Evolutionary conservation across 2,329 filamentous ascomycete genomes (phyloP), one percentile per base, ranked within the genome.

Genomic region (Trichoderma sp.): DNA sequence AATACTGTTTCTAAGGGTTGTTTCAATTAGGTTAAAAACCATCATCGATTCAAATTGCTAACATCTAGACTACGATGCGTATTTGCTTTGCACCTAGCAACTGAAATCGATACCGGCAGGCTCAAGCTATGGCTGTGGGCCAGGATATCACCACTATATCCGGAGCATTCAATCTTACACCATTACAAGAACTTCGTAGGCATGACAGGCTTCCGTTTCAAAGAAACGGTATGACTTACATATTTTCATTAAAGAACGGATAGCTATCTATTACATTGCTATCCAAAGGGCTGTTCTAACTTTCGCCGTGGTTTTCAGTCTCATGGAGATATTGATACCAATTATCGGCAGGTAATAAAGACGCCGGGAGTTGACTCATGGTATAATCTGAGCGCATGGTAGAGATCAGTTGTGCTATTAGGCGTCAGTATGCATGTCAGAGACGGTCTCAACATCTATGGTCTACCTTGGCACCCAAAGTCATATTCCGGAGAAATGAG

Each of bases 21-120:
- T 45, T 45, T 2, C 4, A 45, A n/a, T 2, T n/a, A 45, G 0
- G 3, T n/a, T 2, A n/a, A 1, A 9, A 45, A 8, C 1, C 1
- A 4, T 45, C 16, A 45, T 45, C 1, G 3, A 45, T 45, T 45
- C 41, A 8, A 45, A 9, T 45, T 45, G 3, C 18, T 45, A n/a
- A 45, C 16, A 45, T 45, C 7, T 9, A 45, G 41, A 8, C 29
- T 31, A 31, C 7, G 6, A 31, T 31, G 7, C 29, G 29, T 8
- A 31, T 7, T 8, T 2, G 7, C 29, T 31, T 31, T 8, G 29
- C 29, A 31, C 29, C 29, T 31, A 31, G 6, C 7, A 31, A 45
- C 18, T 7, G 41, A n/a, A 1, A 45, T 0, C 41, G 7, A 3
- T n/a, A 45, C 41, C 18, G 2, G 41, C 16, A n/a, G 41, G 41